Conservation (phyloP, 2,329 filamentous ascomycete genomes). For the Sarocladium kiliense region DNA sequence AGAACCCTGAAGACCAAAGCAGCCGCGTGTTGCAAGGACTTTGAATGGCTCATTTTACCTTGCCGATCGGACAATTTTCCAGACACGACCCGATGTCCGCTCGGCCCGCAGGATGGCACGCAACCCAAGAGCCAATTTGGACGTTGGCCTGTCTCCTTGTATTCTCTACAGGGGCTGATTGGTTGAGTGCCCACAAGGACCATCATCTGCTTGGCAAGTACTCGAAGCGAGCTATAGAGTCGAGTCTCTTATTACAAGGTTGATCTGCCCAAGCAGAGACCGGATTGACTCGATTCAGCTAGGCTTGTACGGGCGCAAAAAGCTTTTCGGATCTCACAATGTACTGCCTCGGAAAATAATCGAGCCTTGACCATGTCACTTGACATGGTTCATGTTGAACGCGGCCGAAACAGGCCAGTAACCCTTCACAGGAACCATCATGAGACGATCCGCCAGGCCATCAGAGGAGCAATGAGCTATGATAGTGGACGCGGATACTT, state of each 20-base stretch:
- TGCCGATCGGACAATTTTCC: slow-evolving; percentile 9
- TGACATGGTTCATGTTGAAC: not conserved
- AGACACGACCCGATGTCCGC: slow-evolving; percentile 9
- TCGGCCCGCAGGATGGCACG: slow-evolving; percentile 5
- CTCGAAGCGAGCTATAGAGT: slow-evolving; percentile 6
- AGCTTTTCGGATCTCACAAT: not conserved
- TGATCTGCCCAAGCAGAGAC: not conserved
- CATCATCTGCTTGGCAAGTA: not conserved
- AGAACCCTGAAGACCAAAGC: not conserved
- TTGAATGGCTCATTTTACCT: not conserved
- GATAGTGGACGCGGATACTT: too few species aligned
- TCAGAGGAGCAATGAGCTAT: too few species aligned
- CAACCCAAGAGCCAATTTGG: not conserved
- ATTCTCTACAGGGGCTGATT: not conserved
- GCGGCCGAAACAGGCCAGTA: too few species aligned
- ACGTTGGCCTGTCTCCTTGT: not conserved
- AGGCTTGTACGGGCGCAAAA: not conserved
- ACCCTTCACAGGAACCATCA: too few species aligned
- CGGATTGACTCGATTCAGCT: not conserved
- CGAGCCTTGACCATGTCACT: not conserved
- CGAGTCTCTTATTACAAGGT: not conserved
- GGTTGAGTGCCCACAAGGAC: not conserved
- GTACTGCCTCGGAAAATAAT: slow-evolving; percentile 3
- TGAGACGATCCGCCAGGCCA: too few species aligned
- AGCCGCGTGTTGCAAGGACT: not conserved